Base-by-base conservation (phyloP, 129 eudicot species). In the Lonicera japonica region DNA sequence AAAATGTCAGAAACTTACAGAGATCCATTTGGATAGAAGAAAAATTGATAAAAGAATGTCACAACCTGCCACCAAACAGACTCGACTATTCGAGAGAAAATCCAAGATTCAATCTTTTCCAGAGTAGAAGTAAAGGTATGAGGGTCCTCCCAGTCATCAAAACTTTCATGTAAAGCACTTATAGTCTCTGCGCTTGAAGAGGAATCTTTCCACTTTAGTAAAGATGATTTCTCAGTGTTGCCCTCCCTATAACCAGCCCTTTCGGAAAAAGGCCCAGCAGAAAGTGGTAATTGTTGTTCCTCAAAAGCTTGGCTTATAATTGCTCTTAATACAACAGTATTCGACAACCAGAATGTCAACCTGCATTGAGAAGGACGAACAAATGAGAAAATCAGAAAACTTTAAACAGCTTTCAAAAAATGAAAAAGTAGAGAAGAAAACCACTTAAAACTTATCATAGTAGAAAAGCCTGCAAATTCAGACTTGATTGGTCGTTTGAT, bases 1-100 rank as follows among this genome's bases (percentile, higher is more conserved):
- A 56, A 59, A 9, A 48, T 5, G 36, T 14, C 62, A 70, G 29
- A 3, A 40, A 38, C 7, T 21, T n/a, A 59, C 24, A n/a, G 14
- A 11, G 52, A 23, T 20, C 29, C 41, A 47, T 54, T 22, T 58
- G 45, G 40, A 14, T 39, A 18, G 7, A 60, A 2, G 6, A 29
- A 29, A 6, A n/a, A n/a, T n/a, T n/a, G n/a, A n/a, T n/a, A n/a
- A 29, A 29, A 29, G 36, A 1, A 29, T 6, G 6, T 29, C 24
- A 63, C 17, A 60, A 92, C 97, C 97, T 91, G 95, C 94, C 94
- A 91, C 97, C 97, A 91, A 68, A 91, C 68, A 23, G 95, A 87
- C 78, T 91, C 94, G 48, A 91, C 80, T 54, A 91, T 79, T 51
- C 83, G 80, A 14, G 82, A 74, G 65, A 84, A 91, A 69, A 91